These are phyloP conservation scores for Malassezia pachydermatis DNA, from an alignment of 1,284 basidiomycete species.

Conservation along the genomic window DNA sequence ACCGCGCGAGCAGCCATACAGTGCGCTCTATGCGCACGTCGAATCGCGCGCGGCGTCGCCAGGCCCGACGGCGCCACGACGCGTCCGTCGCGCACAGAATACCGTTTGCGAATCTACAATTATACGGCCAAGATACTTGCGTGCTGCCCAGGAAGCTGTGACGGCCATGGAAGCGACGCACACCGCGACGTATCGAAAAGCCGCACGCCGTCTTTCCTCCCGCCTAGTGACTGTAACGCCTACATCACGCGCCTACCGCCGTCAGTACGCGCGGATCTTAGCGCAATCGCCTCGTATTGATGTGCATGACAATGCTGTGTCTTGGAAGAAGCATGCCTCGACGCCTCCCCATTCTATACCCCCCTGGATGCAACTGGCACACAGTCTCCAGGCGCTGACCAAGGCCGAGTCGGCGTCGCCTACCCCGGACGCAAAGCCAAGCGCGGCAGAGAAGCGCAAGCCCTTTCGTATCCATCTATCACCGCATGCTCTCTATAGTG, in stretches of 20 bases:
- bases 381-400: too few species aligned
- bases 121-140: neutral
- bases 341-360: too few species aligned
- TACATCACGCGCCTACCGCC: conserved; percentile 8
- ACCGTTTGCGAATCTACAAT: too few species aligned
- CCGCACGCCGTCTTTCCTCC: too few species aligned
- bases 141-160: neutral
- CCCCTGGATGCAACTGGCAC: too few species aligned
- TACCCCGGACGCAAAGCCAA: too few species aligned
- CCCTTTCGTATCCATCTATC: conserved; percentile 1
- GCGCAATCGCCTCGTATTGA: neutral
- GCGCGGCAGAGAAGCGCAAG: too few species aligned
- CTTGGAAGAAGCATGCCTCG: too few species aligned
- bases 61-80: neutral
- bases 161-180: neutral
- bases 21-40: neutral
- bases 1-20: neutral
- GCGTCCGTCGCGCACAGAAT: too few species aligned
- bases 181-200: neutral
- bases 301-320: too few species aligned
- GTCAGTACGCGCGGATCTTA: conserved; percentile 7
- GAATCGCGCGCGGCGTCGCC: neutral
- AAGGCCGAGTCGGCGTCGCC: too few species aligned
- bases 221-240: neutral
- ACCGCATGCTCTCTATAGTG: conserved; percentile 1